Percentiles rank a stretch among this genome's conserved stretches.
Conservation (phyloP, 495 filamentous ascomycete species). For the Aspergillus asperescens region DNA sequence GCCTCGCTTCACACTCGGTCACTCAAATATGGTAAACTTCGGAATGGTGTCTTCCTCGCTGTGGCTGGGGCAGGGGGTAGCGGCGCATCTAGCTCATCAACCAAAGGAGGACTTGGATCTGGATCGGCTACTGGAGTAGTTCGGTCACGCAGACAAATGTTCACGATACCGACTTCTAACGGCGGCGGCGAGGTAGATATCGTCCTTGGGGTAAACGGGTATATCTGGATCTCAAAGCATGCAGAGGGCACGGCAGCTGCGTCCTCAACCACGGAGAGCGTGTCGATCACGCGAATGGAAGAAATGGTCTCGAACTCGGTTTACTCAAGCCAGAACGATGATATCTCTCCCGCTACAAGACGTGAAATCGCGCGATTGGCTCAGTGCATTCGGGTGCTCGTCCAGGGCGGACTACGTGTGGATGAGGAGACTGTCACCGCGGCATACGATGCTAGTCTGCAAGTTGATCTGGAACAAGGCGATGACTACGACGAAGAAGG, state of each 20-base stretch:
- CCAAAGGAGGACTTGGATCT: conserved; percentile 28
- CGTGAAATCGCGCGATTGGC: conserved; percentile 80
- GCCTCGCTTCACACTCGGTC: conserved; percentile 84
- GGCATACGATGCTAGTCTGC: conserved; percentile 73
- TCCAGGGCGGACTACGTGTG: conserved; percentile 74
- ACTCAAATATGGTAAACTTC: conserved; percentile 88
- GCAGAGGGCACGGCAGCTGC: conserved; percentile 48
- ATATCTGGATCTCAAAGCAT: conserved; percentile 87
- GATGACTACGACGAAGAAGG: conserved; percentile 46
- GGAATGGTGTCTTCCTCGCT: conserved; percentile 83
- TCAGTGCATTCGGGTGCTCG: conserved; percentile 72
- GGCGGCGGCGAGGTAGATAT: conserved; percentile 78
- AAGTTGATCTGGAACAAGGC: conserved; percentile 59
- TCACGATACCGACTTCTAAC: conserved; percentile 63
- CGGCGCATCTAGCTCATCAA: conserved; percentile 36
- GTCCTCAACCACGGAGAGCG: conserved; percentile 42
- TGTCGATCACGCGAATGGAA: conserved; percentile 74
- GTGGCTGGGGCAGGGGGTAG: conserved; percentile 77
- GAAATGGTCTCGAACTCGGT: conserved; percentile 68
- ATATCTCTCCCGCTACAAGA: conserved; percentile 66
- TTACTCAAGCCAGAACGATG: conserved; percentile 90
- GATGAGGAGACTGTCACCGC: conserved; percentile 86
- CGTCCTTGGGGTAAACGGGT: conserved; percentile 89
- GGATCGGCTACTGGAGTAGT: conserved; percentile 50
- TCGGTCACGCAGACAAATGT: conserved; percentile 74